Evolutionary conservation across 2,329 filamentous ascomycete genomes (phyloP), one percentile per base, ranked within the genome.

Genomic region (Arthroderma uncinatum): DNA sequence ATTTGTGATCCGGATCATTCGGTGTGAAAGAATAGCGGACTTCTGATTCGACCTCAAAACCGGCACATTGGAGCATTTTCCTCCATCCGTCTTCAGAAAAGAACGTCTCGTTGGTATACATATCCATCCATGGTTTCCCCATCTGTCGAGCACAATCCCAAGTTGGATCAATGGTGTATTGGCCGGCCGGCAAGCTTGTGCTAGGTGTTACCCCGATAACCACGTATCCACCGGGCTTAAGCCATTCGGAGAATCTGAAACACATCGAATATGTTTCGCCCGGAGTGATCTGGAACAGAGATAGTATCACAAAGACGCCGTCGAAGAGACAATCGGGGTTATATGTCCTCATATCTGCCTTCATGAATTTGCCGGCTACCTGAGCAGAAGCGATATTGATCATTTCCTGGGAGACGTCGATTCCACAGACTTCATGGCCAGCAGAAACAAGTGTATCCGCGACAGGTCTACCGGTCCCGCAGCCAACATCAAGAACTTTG

Each of bases 381-480:
- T 61, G 62, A 8, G 34, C 47, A n/a, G 52, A 33, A 1, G 62
- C 61, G 19, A 63, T 55, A 3, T 52, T 56, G 10, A 63, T 44
- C 62, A 63, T 62, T 21, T 59, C 57, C 9, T 59, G 48, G 3
- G 62, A 44, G 4, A 59, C 37, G 40, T 62, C 61, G 42, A 63
- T 63, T 44, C 59, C 62, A n/a, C 62, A 16, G 12, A 61, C 57
- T 7, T 54, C 19, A 40, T 64, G 62, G n/a, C 62, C 62, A 4
- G 60, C 58, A 1, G 16, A n/a, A 6, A 59, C 60, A 1, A 64
- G 39, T 25, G 54, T 59, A 2, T 59, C 48, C 4, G 59, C 59
- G 9, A 44, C 40, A 4, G 62, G 62, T 36, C 61, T 61, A 1
- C 62, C 62, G 1, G 62, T 64, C 12, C 62, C 62, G 40, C 62